These are phyloP conservation scores for Tremella fuciformis DNA, from an alignment of 768 basidiomycete genomes.

Conservation along the genomic window DNA sequence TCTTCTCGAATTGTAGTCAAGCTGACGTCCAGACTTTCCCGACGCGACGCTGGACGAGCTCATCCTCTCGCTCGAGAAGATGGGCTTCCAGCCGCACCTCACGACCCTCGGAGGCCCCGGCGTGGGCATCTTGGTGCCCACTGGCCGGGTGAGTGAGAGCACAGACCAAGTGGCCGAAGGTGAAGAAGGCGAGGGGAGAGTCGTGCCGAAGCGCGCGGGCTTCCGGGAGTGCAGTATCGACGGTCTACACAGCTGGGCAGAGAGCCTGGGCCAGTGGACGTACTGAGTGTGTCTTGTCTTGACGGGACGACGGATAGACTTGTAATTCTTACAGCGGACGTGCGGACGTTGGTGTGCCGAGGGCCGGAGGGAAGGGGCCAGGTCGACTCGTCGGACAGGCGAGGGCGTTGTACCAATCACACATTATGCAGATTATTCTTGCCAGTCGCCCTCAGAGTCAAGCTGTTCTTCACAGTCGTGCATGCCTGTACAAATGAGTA, in stretches of 20 bases:
- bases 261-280: constrained; percentile 32
- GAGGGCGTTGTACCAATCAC: too few relatives aligned
- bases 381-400: too few relatives aligned
- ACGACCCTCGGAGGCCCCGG: constrained; percentile 92
- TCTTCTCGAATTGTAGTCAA: not conserved
- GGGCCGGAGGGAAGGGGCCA: too few relatives aligned
- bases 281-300: constrained; percentile 4
- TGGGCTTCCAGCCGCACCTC: constrained; percentile 76
- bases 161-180: constrained; percentile 11
- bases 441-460: too few relatives aligned
- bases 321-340: too few relatives aligned
- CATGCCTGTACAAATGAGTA: too few relatives aligned
- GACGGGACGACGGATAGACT: too few relatives aligned
- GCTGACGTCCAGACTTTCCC: constrained; percentile 63
- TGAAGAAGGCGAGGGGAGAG: constrained; percentile 34
- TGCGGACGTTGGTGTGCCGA: too few relatives aligned
- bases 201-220: constrained; percentile 33
- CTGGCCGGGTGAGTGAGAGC: not conserved
- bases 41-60: constrained; percentile 62
- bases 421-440: too few relatives aligned
- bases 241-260: constrained; percentile 34
- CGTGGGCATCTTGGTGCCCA: constrained; percentile 62
- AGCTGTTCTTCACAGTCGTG: too few relatives aligned
- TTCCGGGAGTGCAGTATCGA: constrained; percentile 32
- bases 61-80: constrained; percentile 60